phyloP scores from a whole-genome alignment of 768 basidiomycete genomes.

The Leccinum incarnatum region DNA sequence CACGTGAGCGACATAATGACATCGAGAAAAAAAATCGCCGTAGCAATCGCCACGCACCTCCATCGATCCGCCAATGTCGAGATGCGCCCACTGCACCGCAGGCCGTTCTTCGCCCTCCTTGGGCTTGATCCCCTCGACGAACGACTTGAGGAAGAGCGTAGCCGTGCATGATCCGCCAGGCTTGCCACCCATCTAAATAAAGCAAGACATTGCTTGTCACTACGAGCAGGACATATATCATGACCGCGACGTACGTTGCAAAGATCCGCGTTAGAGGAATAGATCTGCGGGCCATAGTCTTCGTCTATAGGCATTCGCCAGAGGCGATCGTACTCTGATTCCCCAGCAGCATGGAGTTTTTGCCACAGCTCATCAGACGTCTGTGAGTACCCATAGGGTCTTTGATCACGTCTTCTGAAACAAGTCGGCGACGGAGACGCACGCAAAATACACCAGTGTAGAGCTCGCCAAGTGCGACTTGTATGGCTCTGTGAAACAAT shows the following conservation, averaged over 20 bases:
- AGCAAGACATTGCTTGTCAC: conserved; percentile 2
- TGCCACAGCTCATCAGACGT: conserved; percentile 75
- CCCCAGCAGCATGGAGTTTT: conserved; percentile 64
- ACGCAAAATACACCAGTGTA: conserved; percentile 81
- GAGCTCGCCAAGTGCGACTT: conserved; percentile 69
- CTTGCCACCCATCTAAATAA: conserved; percentile 62
- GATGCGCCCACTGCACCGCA: conserved; percentile 76
- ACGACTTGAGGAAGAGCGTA: conserved; percentile 82
- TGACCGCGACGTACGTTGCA: conserved; percentile 46
- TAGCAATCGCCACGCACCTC: conserved; percentile 44
- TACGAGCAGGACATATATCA: neutral
- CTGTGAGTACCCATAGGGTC: conserved; percentile 31
- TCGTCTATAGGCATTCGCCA: conserved; percentile 91
- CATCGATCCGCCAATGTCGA: conserved; percentile 82
- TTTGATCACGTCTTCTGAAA: neutral
- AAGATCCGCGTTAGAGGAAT: conserved; percentile 75
- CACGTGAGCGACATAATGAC: neutral
- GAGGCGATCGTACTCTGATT: conserved; percentile 75
- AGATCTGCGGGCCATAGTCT: conserved; percentile 74
- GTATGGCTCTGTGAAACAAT: conserved; percentile 54
- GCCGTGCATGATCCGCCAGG: conserved; percentile 76
- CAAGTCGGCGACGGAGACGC: conserved; percentile 14
- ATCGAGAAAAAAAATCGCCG: neutral
- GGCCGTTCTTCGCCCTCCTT: conserved; percentile 52
- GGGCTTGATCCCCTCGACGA: conserved; percentile 71